Base-by-base conservation (phyloP, 2,329 filamentous ascomycete genomes). In the Trichoderma sp. region DNA sequence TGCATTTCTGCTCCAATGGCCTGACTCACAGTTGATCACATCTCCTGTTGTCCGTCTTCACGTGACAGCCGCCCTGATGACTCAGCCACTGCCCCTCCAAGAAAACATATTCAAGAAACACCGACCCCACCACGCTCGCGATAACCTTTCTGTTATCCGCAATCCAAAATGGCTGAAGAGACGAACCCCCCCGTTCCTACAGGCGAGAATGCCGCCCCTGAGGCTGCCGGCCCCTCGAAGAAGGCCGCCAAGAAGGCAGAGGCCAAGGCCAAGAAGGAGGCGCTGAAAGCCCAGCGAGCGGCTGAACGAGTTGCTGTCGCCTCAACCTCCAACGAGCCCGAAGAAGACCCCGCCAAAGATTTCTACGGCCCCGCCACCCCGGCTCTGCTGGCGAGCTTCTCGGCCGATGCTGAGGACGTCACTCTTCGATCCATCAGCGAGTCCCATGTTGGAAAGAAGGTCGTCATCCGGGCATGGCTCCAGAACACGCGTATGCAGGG, bases 241-340 rank as follows among this genome's bases (percentile, higher is more conserved):
- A 94, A 90, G 80, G 92, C 89, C 17, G 82, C 90, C 71, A 96
- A 96, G 83, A 97, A 96, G 83, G 89, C 91, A 54, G 90, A 91
- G 74, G 86, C 86, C 70, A 96, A 96, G 82, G 92, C 94, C 32
- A 93, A 93, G 82, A 94, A 94, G 78, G 94, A 96, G 80, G 92
- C 91, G 13, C 85, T 89, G 77, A 96, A 96, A 80, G 91, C 91
- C 74, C 77, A 87, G 77, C 81, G 89, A 79, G 84, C 87, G 65
- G 90, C 89, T n/a, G 91, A 92, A 73, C 89, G 91, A 75, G 90
- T 92, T 76, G 90, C 91, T 70, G 87, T 87, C 52, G 87, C 88
- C 68, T 90, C 89, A 69, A 88, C 89, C 50, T 86, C 88, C 71
- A 88, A 89, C 70, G 89, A 88, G 37, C 86, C 87, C 37, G 86